Percentiles rank a stretch among this genome's conserved stretches.
phyloP scores from a whole-genome alignment of 345 rosid genomes.

The Euphorbia pulcherrima region DNA sequence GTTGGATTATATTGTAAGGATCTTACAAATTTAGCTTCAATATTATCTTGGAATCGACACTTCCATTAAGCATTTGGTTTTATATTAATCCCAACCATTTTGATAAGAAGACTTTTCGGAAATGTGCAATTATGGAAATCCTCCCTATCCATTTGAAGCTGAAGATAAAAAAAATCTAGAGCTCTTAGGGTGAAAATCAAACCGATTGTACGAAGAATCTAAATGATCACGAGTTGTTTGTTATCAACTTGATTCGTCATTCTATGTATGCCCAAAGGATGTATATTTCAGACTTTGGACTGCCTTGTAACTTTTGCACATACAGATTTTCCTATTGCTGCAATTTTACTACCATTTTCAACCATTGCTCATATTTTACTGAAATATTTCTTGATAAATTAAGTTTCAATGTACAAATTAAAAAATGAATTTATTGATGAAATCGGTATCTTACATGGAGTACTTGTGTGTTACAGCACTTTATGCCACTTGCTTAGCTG shows the following conservation, averaged over 20 bases:
- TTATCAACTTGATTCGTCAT: background rate
- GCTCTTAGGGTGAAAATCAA: background rate
- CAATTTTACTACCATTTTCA: background rate
- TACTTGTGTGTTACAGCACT: slow-evolving; percentile 42
- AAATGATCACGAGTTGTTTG: background rate
- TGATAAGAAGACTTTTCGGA: background rate
- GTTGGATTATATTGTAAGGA: slow-evolving; percentile 72
- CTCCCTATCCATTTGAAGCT: background rate
- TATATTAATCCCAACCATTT: background rate
- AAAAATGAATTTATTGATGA: background rate
- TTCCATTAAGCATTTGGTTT: background rate
- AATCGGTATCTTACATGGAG: slow-evolving; percentile 11
- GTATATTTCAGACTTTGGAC: background rate
- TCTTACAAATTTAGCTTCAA: background rate
- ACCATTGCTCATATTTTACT: background rate
- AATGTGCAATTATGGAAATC: background rate
- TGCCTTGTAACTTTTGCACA: background rate
- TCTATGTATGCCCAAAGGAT: background rate
- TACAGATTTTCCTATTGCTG: background rate
- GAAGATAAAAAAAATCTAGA: background rate
- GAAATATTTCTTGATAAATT: slow-evolving; percentile 1
- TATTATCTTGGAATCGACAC: background rate
- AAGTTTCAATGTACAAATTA: slow-evolving; percentile 10
- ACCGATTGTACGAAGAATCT: background rate
- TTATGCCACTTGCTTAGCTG: slow-evolving; percentile 72